Base-by-base conservation (phyloP, 2,329 filamentous ascomycete species). In the Orbilia oligospora region DNA sequence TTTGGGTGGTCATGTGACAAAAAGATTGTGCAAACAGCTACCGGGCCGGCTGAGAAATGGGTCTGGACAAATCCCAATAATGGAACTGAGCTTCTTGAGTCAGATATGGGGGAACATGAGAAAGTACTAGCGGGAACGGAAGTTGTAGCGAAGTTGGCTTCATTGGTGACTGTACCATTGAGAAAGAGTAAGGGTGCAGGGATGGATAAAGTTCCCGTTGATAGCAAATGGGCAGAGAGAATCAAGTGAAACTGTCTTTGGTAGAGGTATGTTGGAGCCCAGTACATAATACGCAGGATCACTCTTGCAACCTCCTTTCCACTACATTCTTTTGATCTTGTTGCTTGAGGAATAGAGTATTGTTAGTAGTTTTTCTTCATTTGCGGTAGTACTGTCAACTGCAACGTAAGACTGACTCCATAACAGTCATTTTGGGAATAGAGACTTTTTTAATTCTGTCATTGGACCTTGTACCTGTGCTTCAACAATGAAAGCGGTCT, bases 41-140 rank as follows among this genome's bases (percentile, higher is more conserved):
- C 49, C 20, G 75, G 68, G n/a, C 68, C 68, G 22, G 27, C 55
- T 0, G 75, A 78, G 48, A 70, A 46, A 18, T 78, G 75, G 75
- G 18, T 78, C 36, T 78, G 75, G 75, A 78, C 55, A 16, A 72
- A 78, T 44, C 75, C 68, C 20, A 70, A 72, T 14, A 72, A 68
- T n/a, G 63, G 75, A 51, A 69, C 48, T 12, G 68, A 72, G 24
- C 44, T 78, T 1, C 48, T 64, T 9, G 75, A 78, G 48, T 68
- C 68, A 4, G 36, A 72, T 36, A 65, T 78, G 30, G 75, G 75
- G 12, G 48, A 48, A 2, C 68, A 78, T 22, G 75, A 78, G 22
- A 68, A 58, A 49, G 6, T 78, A n/a, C 20, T 78, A 20, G 75
- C 75, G 33, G 75, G 75, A 58, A 65, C 75, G 64, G 75, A 78